Evolutionary conservation across 2,329 filamentous ascomycete genomes (phyloP), one percentile per base, ranked within the genome.

Genomic region (Dactylonectria estremocensis): DNA sequence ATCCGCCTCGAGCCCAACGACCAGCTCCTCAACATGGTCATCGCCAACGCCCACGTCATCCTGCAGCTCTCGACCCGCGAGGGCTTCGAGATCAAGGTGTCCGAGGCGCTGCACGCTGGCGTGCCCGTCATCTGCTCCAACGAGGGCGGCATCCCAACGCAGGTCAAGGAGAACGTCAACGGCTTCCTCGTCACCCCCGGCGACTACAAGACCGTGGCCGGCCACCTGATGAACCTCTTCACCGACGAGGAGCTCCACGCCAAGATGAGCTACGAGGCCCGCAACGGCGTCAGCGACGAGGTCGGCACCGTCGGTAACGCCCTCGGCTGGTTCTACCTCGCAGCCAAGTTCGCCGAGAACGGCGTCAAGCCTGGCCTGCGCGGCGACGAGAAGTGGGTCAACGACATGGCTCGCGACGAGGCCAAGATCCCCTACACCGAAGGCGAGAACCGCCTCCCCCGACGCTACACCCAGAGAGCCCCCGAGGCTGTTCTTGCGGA

Each of bases 51-150:
- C 1, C 89, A 91, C 64, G 89, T 95, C 8, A 91, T 91, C 1
- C 86, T 96, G 8, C 93, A 96, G 79, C 88, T 96, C 6, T 95
- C 92, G 3, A 95, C 91, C 0, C 89, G 92, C 40, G 93, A 96
- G 77, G 93, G 93, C 0, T 96, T 96, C 74, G 93, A 96, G 80
- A 91, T 96, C 74, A 96, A 96, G 80, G 93, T 96, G 5, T 94
- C 92, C 0, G 94, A 96, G 80, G 93, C 92, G 1, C 85, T 95
- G 22, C 93, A 95, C 77, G 93, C 94, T 50, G 93, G 93, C 14
- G 89, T 92, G 2, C 93, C 93, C 1, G 88, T 95, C 74, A 94
- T 96, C 69, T 92, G 91, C 3, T 93, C 92, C 1, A 85, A 86
- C 20, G 90, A 91, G 1, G 93, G 93, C n/a, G 93, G 93, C 11